Evolutionary conservation across 208 protist species (phyloP), one percentile per base, ranked within the genome.

Genomic region (Crithidia expoeki): DNA sequence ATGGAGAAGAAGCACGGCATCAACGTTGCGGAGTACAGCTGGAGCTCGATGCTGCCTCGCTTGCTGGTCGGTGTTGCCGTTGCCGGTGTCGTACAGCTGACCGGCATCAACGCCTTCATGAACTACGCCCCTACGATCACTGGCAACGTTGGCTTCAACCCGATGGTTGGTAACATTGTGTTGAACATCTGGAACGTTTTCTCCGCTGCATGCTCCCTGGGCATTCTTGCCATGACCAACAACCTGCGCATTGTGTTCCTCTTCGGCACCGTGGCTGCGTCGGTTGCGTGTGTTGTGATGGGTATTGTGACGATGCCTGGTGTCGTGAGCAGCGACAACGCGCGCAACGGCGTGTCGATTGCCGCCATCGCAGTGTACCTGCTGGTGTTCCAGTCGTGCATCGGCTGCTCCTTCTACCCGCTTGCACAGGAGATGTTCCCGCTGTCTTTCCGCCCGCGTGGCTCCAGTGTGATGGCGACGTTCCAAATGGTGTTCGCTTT

Each of bases 181-280:
- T 81, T 95, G 57, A 95, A 92, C 87, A 62, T 83, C 66, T 93
- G 85, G 90, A 93, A 92, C 80, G 60, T 66, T 23, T 93, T 95
- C 74, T 72, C 90, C 66, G 88, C 90, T 16, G 80, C 85, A 5
- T 79, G 92, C 56, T 65, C 61, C 25, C 83, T 84, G 4, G 82
- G 92, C 50, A 81, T 81, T 33, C 80, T 95, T 40, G 80, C 85
- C 14, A 68, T 67, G 52, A 46, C 70, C 23, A 81, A 85, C 69
- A 84, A 81, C 47, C 84, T 89, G 83, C 85, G 84, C n/a, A 76
- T 84, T 57, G 50, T 91, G 65, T 91, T 90, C 74, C 69, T 92
- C 23, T 38, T 69, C 21, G 62, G 77, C 49, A 84, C 84, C 4
- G 33, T 87, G 25, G 51, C 92, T 47, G 80, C 83, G 14, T 87